phyloP scores from a whole-genome alignment of 169 alveolate genomes.

The Cardiosporidium cionae region DNA sequence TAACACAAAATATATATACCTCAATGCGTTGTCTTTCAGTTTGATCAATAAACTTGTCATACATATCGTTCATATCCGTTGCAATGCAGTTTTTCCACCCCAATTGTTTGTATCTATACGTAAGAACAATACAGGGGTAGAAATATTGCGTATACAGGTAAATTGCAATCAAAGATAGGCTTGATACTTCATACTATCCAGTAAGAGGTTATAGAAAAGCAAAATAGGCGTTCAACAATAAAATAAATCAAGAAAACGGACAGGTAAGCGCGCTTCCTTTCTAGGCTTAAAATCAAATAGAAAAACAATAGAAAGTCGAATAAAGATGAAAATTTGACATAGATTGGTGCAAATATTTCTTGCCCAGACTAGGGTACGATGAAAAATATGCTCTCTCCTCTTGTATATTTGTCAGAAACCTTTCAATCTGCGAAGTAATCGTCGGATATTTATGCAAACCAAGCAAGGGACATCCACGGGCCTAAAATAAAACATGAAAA shows the following conservation, averaged over 20 bases:
- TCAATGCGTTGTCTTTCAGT: constrained; percentile 33
- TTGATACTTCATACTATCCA: too few species aligned
- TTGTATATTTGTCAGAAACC: constrained; percentile 8
- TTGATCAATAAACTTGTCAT: constrained; percentile 30
- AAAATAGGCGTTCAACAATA: too few species aligned
- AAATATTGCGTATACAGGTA: background rate
- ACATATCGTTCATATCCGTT: constrained; percentile 41
- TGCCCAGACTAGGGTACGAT: too few species aligned
- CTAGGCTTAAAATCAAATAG: too few species aligned
- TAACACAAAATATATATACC: background rate
- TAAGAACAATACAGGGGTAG: background rate
- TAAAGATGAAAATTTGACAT: too few species aligned
- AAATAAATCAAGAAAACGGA: too few species aligned
- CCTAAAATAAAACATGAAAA: background rate
- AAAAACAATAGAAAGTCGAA: too few species aligned
- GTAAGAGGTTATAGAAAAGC: too few species aligned
- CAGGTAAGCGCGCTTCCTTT: too few species aligned
- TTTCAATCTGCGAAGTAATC: background rate
- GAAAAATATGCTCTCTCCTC: background rate
- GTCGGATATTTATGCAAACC: background rate
- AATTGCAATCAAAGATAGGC: background rate
- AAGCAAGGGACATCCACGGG: constrained; percentile 3
- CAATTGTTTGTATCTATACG: constrained; percentile 1
- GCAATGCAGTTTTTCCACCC: constrained; percentile 44
- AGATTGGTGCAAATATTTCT: too few species aligned